Evolutionary conservation across 164 flowering plant species (phyloP).

Genomic region (Annona squamosa): DNA sequence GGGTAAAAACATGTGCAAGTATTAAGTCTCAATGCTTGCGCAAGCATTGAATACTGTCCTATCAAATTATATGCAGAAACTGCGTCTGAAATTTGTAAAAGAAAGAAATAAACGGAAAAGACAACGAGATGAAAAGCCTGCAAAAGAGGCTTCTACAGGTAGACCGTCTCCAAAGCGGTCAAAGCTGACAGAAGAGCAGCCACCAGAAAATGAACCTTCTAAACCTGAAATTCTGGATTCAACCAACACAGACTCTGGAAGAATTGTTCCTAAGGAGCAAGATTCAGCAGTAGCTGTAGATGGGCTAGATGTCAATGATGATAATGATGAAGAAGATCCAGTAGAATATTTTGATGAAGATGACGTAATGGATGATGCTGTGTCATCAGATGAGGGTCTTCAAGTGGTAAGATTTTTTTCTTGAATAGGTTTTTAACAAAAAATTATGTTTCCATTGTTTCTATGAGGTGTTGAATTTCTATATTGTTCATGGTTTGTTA

Average conservation of each 20-base stretch:
- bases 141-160: conserved; percentile 31
- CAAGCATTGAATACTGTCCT: no score
- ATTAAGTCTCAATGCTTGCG: no score
- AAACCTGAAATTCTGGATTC: not conserved
- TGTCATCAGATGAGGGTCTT: not conserved
- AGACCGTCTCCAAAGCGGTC: conserved; percentile 40
- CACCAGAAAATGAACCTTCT: conserved; percentile 25
- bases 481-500: no score
- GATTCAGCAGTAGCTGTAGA: conserved; percentile 20
- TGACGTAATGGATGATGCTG: conserved; percentile 1
- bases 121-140: conserved; percentile 43
- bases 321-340: conserved; percentile 36
- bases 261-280: conserved; percentile 15
- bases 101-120: conserved; percentile 72
- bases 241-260: conserved; percentile 20
- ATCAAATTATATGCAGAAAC: conserved; percentile 35
- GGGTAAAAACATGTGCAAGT: no score
- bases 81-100: conserved; percentile 46
- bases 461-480: not conserved
- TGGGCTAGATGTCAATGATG: conserved; percentile 15
- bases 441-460: not conserved
- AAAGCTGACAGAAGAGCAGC: conserved; percentile 31
- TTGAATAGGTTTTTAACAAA: not conserved
- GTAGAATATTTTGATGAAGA: conserved; percentile 47
- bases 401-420: conserved; percentile 3